Percentiles rank a stretch among this genome's conserved stretches.
These are phyloP conservation scores for Krasilnikovozyma curviuscula DNA, from an alignment of 768 basidiomycete species.

Conservation along the genomic window DNA sequence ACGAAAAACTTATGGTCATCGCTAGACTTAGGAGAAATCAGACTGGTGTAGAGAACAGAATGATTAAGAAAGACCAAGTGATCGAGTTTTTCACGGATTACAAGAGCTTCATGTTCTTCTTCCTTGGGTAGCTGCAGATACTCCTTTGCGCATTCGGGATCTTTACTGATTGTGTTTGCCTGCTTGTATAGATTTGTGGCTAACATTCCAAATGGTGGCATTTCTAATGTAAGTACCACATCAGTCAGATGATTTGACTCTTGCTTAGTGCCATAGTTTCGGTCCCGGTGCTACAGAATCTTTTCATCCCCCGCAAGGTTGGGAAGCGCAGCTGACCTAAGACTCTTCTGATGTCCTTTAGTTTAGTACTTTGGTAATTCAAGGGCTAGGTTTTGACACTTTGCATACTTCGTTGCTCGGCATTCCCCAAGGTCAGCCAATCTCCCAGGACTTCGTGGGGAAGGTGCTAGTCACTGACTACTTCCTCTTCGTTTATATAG, in stretches of 20 bases:
- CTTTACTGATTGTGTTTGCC: no score
- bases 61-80: constrained; percentile 24
- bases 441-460: no score
- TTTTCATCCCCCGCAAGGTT: no score
- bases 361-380: constrained; percentile 23
- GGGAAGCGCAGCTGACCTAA: not conserved
- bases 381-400: constrained; percentile 23
- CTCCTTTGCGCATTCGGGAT: no score
- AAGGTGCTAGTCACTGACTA: no score
- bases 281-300: no score
- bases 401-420: constrained; percentile 25
- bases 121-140: no score
- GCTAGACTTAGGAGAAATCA: constrained; percentile 25
- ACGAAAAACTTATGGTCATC: constrained; percentile 26
- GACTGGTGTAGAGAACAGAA: constrained; percentile 25
- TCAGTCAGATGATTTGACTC: not conserved
- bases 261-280: not conserved
- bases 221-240: constrained; percentile 18
- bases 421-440: constrained; percentile 28
- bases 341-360: not conserved
- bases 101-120: constrained; percentile 25
- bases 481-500: no score
- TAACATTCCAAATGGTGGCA: constrained; percentile 24
- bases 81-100: constrained; percentile 23
- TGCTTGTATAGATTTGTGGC: no score